These are phyloP conservation scores for Flaveria robusta DNA, from an alignment of 129 eudicot species.

Conservation along the genomic window DNA sequence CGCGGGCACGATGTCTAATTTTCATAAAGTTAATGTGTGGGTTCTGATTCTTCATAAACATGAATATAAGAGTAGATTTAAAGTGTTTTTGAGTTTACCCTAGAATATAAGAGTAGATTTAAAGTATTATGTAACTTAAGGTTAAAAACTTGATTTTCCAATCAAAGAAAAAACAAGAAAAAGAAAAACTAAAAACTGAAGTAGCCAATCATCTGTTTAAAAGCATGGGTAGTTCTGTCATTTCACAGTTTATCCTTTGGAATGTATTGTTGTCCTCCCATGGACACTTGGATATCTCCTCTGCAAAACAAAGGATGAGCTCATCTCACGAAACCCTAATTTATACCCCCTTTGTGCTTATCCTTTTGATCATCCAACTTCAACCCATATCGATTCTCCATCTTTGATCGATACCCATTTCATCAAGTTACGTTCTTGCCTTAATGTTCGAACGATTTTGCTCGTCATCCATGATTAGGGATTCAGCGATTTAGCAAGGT, in stretches of 20 bases:
- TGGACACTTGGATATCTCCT: slow-evolving; percentile 46
- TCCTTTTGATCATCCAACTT: slow-evolving; percentile 22
- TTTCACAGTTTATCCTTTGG: slow-evolving; percentile 26
- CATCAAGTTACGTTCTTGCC: slow-evolving; percentile 36
- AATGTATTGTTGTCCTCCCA: slow-evolving; percentile 32
- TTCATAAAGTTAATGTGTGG: too few species aligned
- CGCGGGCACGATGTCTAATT: too few species aligned
- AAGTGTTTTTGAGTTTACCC: too few species aligned
- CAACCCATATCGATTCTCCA: slow-evolving; percentile 30
- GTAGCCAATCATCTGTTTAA: slow-evolving; percentile 33
- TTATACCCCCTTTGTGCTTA: slow-evolving; percentile 29
- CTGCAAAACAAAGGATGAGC: slow-evolving; percentile 35
- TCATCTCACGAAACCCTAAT: slow-evolving; percentile 48
- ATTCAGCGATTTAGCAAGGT: slow-evolving; percentile 38
- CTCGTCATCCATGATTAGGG: slow-evolving; percentile 34
- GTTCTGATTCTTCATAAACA: too few species aligned
- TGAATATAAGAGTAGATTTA: too few species aligned
- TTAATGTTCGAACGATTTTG: slow-evolving; percentile 27
- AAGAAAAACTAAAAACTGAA: too few species aligned
- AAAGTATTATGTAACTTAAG: slow-evolving; percentile 26
- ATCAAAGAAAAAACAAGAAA: slow-evolving; percentile 18
- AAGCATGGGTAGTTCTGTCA: slow-evolving; percentile 44
- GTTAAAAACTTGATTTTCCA: slow-evolving; percentile 14
- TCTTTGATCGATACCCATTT: slow-evolving; percentile 21
- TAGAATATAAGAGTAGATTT: background rate